These are phyloP conservation scores for Brassica incana DNA, from an alignment of 345 rosid genomes.

Conservation along the genomic window DNA sequence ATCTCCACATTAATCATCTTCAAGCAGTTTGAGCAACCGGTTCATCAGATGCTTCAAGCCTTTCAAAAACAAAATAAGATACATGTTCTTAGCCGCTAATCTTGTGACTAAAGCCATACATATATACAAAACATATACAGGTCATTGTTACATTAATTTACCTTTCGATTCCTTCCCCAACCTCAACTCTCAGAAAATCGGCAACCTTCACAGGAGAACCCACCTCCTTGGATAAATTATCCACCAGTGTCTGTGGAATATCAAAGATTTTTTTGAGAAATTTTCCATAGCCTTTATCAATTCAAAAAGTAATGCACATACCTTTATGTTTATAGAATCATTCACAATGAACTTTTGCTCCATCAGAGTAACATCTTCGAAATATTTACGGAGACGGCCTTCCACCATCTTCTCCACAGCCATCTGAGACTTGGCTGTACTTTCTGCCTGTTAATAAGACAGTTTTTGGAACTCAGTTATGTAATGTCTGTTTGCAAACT, in stretches of 20 bases:
- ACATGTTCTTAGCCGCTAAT: not conserved
- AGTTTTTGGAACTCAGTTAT: not conserved
- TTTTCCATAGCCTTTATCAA: not conserved
- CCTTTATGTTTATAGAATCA: conserved; percentile 73
- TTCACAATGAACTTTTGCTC: conserved; percentile 87
- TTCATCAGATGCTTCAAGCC: conserved; percentile 37
- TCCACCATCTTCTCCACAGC: conserved; percentile 94
- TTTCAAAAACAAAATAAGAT: conserved; percentile 9
- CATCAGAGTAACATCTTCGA: conserved; percentile 86
- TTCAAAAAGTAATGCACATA: conserved; percentile 26
- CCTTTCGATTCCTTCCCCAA: conserved; percentile 97
- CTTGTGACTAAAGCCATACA: not conserved
- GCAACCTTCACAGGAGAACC: conserved; percentile 78
- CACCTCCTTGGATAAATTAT: conserved; percentile 72
- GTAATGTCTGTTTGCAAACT: not conserved
- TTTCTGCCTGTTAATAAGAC: conserved; percentile 70
- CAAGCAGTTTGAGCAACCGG: conserved; percentile 38
- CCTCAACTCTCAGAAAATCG: conserved; percentile 86
- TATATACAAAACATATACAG: not conserved
- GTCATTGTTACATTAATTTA: conserved; percentile 19
- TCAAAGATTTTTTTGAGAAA: not conserved
- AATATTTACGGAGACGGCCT: conserved; percentile 92
- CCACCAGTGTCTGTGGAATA: conserved; percentile 56
- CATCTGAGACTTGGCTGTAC: conserved; percentile 73
- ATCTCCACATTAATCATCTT: conserved; percentile 15